These are phyloP conservation scores for Stevia rebaudiana DNA, from an alignment of 140 eudicot species.

Conservation along the genomic window DNA sequence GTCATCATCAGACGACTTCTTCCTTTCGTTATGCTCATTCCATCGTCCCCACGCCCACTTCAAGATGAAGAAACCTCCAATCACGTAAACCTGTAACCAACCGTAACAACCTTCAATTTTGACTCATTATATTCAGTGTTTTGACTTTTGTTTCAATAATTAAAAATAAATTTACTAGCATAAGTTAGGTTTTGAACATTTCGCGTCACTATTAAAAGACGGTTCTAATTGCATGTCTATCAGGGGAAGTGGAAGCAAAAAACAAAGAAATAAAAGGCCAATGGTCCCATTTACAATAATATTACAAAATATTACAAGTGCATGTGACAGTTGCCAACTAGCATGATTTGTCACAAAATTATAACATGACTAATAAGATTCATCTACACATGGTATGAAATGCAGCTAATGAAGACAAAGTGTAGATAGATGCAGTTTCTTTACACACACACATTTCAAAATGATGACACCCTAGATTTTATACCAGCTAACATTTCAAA, in stretches of 20 bases:
- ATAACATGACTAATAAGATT: background rate
- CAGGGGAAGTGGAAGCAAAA: slow-evolving; percentile 20
- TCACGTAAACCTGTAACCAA: slow-evolving; percentile 60
- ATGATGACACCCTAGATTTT: slow-evolving; percentile 10
- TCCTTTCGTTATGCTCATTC: slow-evolving; percentile 55
- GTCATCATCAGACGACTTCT: slow-evolving; percentile 41
- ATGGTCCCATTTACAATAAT: slow-evolving; percentile 7
- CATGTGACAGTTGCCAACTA: slow-evolving; percentile 13
- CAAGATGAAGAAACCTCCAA: slow-evolving; percentile 62
- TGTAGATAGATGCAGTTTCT: slow-evolving; percentile 8
- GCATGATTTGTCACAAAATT: background rate
- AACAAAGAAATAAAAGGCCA: background rate
- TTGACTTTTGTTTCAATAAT: no score
- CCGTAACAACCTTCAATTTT: background rate
- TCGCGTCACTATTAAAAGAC: background rate
- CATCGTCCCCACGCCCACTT: slow-evolving; percentile 74
- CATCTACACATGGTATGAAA: slow-evolving; percentile 3
- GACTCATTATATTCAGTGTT: background rate
- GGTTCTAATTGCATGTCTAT: background rate
- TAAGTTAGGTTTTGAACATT: slow-evolving; percentile 3
- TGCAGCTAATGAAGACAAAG: slow-evolving; percentile 19
- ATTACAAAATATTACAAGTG: slow-evolving; percentile 1
- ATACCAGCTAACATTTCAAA: background rate
- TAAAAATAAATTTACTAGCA: no score
- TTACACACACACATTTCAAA: slow-evolving; percentile 4